Conservation (phyloP, 192 early-diverging fungal genomes). For the Coemansia sp. region DNA sequence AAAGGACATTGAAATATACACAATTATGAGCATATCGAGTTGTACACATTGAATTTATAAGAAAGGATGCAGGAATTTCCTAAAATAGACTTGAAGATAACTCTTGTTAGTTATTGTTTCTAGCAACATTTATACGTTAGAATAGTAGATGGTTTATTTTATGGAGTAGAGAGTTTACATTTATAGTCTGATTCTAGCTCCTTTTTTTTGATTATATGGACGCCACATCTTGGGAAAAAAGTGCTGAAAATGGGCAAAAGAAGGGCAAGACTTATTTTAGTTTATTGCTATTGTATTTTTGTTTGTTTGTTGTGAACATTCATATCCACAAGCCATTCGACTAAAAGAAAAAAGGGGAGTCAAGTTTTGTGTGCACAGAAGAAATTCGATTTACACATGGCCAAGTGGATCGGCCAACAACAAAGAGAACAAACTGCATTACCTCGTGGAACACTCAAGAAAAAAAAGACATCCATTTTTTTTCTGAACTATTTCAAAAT, state of each 20-base stretch:
- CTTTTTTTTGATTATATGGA: not conserved
- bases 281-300: not conserved
- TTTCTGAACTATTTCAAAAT: constrained; percentile 14
- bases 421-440: not conserved
- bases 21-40: not conserved
- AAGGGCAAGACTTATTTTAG: not conserved
- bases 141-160: not conserved
- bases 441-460: not conserved
- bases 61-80: not conserved
- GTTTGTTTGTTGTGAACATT: not conserved
- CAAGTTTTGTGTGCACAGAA: not conserved
- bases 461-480: constrained; percentile 4
- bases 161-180: not conserved
- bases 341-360: not conserved
- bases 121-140: not conserved
- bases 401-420: not conserved
- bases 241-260: not conserved
- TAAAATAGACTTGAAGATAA: not conserved
- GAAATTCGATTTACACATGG: not conserved
- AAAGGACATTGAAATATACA: not conserved
- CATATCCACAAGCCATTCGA: not conserved
- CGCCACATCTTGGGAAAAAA: not conserved
- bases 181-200: no score
- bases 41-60: not conserved
- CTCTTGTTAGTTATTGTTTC: not conserved